Percentiles rank a stretch among this genome's conserved stretches.
phyloP scores from a whole-genome alignment of 495 filamentous ascomycete genomes.

The Clavariopsis aquatica region DNA sequence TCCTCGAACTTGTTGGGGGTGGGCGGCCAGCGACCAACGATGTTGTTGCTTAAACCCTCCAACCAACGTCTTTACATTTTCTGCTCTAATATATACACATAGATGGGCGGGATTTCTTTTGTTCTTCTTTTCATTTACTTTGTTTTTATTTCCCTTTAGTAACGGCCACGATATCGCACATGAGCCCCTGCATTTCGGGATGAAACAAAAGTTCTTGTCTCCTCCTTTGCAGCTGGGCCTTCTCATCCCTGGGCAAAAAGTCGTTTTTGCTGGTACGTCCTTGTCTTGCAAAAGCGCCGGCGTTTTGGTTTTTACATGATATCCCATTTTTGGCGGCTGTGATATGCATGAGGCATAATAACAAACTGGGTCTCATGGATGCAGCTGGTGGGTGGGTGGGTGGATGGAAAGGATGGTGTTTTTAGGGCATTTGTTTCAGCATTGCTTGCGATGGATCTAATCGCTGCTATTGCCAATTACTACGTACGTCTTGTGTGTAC shows the following conservation, averaged over 20 bases:
- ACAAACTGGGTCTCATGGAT: constrained; percentile 7
- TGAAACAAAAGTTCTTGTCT: not conserved
- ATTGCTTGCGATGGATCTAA: not conserved
- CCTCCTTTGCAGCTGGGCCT: constrained; percentile 20
- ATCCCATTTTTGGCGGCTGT: not conserved
- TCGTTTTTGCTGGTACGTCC: constrained; percentile 19
- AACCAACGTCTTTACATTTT: not conserved
- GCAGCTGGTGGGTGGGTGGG: not conserved
- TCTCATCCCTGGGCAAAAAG: constrained; percentile 4
- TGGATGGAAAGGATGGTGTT: not conserved
- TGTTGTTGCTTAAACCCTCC: constrained; percentile 7
- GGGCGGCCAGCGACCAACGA: constrained; percentile 38
- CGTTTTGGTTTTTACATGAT: constrained; percentile 4
- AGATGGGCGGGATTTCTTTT: not conserved
- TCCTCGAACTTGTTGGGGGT: constrained; percentile 82
- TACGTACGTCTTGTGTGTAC: constrained; percentile 24
- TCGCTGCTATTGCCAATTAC: not conserved
- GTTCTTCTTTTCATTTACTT: not conserved
- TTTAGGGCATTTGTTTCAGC: constrained; percentile 3
- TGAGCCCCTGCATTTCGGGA: constrained; percentile 19
- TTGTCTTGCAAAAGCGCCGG: constrained; percentile 26
- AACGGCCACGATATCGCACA: constrained; percentile 5
- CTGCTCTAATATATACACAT: not conserved
- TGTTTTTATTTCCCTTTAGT: constrained; percentile 9
- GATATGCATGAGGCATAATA: not conserved